Evolutionary conservation across 176 grass and related monocot genomes (phyloP), one percentile per base, ranked within the genome.

Genomic region (Avena insularis): DNA sequence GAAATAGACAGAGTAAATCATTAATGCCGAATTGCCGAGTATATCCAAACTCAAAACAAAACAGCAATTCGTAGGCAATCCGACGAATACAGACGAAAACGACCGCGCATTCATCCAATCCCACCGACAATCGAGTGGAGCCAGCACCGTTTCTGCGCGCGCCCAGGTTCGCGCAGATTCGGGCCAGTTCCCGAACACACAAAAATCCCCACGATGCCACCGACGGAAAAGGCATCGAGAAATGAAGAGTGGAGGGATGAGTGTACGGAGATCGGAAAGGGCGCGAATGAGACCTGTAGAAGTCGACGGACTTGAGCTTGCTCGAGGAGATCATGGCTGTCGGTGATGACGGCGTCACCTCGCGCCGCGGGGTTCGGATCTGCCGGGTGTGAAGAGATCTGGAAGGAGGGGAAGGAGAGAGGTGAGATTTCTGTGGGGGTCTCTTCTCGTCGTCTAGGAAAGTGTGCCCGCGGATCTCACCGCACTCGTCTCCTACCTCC

Each of bases 221-320:
- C 19, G 15, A 70, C 9, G 4, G 10, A 3, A 72, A 31, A n/a
- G 5, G 31, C 2, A 3, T 29, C 12, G 19, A 51, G 43, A 36
- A 61, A 56, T 10, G 67, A 11, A 20, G 40, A 46, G 69, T 12
- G 38, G 60, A 16, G 3, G 64, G 14, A 59, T 11, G 33, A 8
- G 4, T 29, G 87, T 45, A 21, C 75, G 81, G 13, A 25, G 67
- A 87, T 45, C 6, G 77, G 74, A 29, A 64, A 36, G 61, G 82
- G 4, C 1, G 40, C 4, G 70, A 65, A 66, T 36, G 76, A 10
- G 33, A 94, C 94, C 91, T 99, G 91, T 99, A 99, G 87, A 99
- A 99, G 89, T 97, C 97, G 31, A 99, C 97, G 25, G 94, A 99
- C 86, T 99, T 99, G 87, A 99, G 97, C 94, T 92, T 99, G 92